Evolutionary conservation across 352 stramenopile species (phyloP), one percentile per base, ranked within the genome.

Genomic region (Globisporangium megalacanthum): DNA sequence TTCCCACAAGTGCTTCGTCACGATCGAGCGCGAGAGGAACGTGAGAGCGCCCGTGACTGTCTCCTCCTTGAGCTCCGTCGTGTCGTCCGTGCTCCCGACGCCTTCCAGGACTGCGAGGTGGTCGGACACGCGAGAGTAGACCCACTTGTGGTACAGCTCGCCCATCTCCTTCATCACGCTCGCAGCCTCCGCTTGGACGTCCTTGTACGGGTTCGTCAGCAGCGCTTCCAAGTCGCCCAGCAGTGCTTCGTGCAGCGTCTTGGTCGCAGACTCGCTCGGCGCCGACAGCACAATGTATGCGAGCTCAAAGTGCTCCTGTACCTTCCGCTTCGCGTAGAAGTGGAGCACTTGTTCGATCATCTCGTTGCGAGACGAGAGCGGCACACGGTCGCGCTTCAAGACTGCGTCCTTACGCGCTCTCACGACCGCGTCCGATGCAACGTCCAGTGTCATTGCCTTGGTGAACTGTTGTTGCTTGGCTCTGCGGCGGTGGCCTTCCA

Each of bases 291-390:
- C 73, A n/a, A 56, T 49, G 49, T 78, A 69, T 1, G 75, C 75
- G 25, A 84, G 66, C 49, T 79, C 77, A 41, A 83, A 89, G 36
- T 90, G 77, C 47, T 87, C 64, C 54, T 86, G 70, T 6, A 83
- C 63, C 46, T 86, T 86, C 31, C 79, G 64, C 50, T 72, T 81
- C 6, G 64, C 59, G 47, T 83, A 80, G 54, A 90, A 88, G 54
- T 87, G 77, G 19, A 79, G 58, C 31, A 84, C 66, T 17, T 70
- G 72, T 60, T 90, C 77, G n/a, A 83, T 71, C 68, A 87, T 69
- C 25, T 90, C 77, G 22, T 90, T 88, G 47, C 79, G 73, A 33
- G 77, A 88, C 6, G 73, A 65, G 3, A 87, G 62, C 19, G 62
- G 56, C 1, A 70, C 68, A 35, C 70, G 58, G 13, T 80, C 62